Percentiles rank a stretch among this genome's conserved stretches.
These are phyloP conservation scores for Tolypocladium ovalisporum DNA, from an alignment of 2,329 filamentous ascomycete genomes.

Conservation along the genomic window DNA sequence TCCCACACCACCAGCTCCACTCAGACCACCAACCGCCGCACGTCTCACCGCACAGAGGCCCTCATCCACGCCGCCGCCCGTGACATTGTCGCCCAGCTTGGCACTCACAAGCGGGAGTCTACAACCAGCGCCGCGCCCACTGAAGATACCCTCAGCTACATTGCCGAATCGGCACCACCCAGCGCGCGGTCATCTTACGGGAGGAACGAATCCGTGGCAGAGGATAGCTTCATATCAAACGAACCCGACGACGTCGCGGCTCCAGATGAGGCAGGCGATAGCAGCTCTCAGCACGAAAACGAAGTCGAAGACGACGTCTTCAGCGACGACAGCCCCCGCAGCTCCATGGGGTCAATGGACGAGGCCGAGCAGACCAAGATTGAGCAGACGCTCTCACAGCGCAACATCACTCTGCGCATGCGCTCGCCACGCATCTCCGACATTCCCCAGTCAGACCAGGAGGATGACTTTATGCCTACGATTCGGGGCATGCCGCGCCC, in stretches of 20 bases:
- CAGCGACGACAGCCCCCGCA: slow-evolving; percentile 45
- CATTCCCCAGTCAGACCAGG: slow-evolving; percentile 34
- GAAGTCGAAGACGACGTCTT: slow-evolving; percentile 51
- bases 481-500: slow-evolving; percentile 48
- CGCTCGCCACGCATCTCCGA: slow-evolving; percentile 36
- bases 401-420: slow-evolving; percentile 9
- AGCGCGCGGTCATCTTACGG: slow-evolving; percentile 10
- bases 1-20: slow-evolving; percentile 11
- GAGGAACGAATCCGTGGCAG: slow-evolving; percentile 10
- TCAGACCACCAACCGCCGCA: slow-evolving; percentile 19
- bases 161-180: slow-evolving; percentile 11
- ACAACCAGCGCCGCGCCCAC: neutral
- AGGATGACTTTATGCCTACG: slow-evolving; percentile 40
- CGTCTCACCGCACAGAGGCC: slow-evolving; percentile 35
- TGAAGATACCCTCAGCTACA: slow-evolving; percentile 10
- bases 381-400: slow-evolving; percentile 20
- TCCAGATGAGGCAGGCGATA: slow-evolving; percentile 23
- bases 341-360: slow-evolving; percentile 42
- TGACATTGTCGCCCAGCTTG: slow-evolving; percentile 39
- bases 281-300: slow-evolving; percentile 38
- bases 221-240: slow-evolving; percentile 2
- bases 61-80: slow-evolving; percentile 42
- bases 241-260: slow-evolving; percentile 5
- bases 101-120: slow-evolving; percentile 6
- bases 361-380: slow-evolving; percentile 21